Evolutionary conservation across 306 rosid species (phyloP), one percentile per base, ranked within the genome.

Genomic region (Luffa aegyptiaca): DNA sequence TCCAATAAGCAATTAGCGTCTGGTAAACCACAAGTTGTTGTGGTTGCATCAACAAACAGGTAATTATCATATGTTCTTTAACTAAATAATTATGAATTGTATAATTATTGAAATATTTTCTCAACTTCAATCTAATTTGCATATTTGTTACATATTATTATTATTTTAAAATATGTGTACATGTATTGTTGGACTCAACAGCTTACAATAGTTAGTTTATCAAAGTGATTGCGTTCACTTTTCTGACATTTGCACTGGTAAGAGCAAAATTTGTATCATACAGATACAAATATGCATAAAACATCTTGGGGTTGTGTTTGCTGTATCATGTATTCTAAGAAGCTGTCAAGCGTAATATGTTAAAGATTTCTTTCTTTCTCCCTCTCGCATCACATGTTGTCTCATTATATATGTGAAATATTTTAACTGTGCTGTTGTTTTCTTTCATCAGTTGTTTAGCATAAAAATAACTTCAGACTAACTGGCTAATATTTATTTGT

Each of bases 41-140:
- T 95, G 57, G 93, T 95, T 88, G 98, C 98, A 76, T 88, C 98
- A 70, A 90, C 98, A 80, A 92, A 95, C 87, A 95, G 97, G 97
- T 94, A 77, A 44, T 33, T 10, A 21, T 55, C 55, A 7, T 70
- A 18, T 56, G 36, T 83, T 45, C 18, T 59, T 77, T 21, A 55
- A 10, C 51, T 71, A 33, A 74, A 3, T 26, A 26, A 26, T 26
- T 26, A 26, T 26, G 0, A 74, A 14, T 48, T 70, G 3, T 31
- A 48, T 11, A 26, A 70, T 20, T 45, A n/a, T 70, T 70, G 5
- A 11, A 70, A 44, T 70, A 20, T 35, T 45, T 8, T 12, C 56
- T n/a, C 9, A 65, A 71, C 33, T 44, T 42, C 56, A 11, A 17
- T 71, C 5, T 0, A 26, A 44, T 31, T 20, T 62, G 8, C 26